Conservation (phyloP, 2,329 filamentous ascomycete genomes). For the Curvularia hawaiiensis region DNA sequence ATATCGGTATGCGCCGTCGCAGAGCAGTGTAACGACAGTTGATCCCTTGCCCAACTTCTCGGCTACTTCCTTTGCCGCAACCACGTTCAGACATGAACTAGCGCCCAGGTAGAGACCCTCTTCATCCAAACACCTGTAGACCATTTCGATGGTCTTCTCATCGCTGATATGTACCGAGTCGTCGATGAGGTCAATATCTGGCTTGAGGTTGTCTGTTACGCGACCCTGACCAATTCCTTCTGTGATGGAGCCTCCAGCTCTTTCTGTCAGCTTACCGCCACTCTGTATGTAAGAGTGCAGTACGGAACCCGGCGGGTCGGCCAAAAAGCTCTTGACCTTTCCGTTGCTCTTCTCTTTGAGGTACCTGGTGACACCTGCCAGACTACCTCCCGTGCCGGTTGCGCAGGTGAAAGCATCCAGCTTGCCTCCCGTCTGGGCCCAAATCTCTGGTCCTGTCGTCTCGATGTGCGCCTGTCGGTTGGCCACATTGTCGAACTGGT, state of each 20-base stretch:
- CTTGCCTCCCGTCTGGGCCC: constrained; percentile 84
- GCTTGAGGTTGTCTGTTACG: constrained; percentile 90
- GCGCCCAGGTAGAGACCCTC: constrained; percentile 95
- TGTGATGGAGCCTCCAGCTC: constrained; percentile 86
- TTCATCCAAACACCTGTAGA: constrained; percentile 93
- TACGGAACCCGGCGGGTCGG: constrained; percentile 91
- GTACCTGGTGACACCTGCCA: constrained; percentile 87
- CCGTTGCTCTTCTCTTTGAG: constrained; percentile 83
- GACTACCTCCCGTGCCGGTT: constrained; percentile 88
- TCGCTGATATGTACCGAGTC: constrained; percentile 84
- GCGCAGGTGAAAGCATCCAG: constrained; percentile 95
- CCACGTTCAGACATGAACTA: constrained; percentile 92
- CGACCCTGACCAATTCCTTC: constrained; percentile 97
- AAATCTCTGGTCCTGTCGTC: constrained; percentile 97
- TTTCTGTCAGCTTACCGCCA: constrained; percentile 81
- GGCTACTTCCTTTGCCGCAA: constrained; percentile 91
- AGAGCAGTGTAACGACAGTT: constrained; percentile 91
- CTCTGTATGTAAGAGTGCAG: constrained; percentile 90
- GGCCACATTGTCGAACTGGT: constrained; percentile 97
- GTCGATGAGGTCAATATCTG: constrained; percentile 83
- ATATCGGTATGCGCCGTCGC: constrained; percentile 97
- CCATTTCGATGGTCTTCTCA: constrained; percentile 96
- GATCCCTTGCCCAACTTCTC: constrained; percentile 86
- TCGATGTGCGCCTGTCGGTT: constrained; percentile 95
- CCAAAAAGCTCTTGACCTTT: constrained; percentile 83